These are phyloP conservation scores for Spergularia azorica DNA, from an alignment of 179 eudicot genomes.

Conservation along the genomic window DNA sequence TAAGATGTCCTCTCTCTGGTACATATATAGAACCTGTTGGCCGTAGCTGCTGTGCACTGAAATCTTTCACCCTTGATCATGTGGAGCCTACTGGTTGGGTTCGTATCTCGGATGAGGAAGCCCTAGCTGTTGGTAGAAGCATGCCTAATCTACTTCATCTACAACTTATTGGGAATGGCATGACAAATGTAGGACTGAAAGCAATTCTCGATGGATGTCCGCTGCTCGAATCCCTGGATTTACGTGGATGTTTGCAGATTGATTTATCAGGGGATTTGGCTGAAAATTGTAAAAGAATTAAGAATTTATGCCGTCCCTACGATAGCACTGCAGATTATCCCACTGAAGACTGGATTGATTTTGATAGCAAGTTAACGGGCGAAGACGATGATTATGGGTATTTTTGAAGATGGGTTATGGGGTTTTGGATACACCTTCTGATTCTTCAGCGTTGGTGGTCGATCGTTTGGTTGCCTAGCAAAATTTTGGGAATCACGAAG, in stretches of 20 bases:
- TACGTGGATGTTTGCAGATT: neutral
- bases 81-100: too few relatives aligned
- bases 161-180: conserved; percentile 43
- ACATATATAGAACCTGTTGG: neutral
- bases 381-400: too few relatives aligned
- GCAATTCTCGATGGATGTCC: conserved; percentile 54
- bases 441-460: too few relatives aligned
- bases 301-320: neutral
- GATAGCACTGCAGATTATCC: neutral
- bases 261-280: conserved; percentile 10
- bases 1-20: too few relatives aligned
- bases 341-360: too few relatives aligned
- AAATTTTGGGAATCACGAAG: too few relatives aligned
- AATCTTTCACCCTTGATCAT: neutral
- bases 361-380: too few relatives aligned
- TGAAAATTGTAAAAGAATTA: neutral
- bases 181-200: conserved; percentile 54
- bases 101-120: conserved; percentile 27
- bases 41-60: neutral
- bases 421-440: too few relatives aligned
- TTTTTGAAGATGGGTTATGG: too few relatives aligned
- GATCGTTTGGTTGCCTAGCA: too few relatives aligned
- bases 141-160: conserved; percentile 56
- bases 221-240: conserved; percentile 32
- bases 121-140: conserved; percentile 43